Evolutionary conservation across 495 filamentous ascomycete genomes (phyloP), one percentile per base, ranked within the genome.

Genomic region (Penicillium verhagenii): DNA sequence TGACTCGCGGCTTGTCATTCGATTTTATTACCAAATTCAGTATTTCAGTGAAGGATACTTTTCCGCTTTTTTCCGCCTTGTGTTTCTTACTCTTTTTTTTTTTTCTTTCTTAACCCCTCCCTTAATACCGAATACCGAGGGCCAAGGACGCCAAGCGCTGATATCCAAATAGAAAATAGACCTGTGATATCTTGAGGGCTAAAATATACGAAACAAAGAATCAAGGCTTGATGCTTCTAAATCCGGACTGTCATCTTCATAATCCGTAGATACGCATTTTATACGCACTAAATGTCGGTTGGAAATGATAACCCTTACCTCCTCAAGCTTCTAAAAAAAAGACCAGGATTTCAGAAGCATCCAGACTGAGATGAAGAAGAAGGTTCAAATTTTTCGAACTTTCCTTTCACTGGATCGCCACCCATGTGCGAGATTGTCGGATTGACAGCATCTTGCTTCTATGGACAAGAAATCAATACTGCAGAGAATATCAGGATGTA

Each of bases 1-100:
- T 60, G 53, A 58, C 60, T 63, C 63, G 56, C 56, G 63, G 47
- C 51, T 39, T 42, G 24, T 24, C 24, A n/a, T 21, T 42, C 19
- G 0, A 23, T 1, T 43, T 42, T 42, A 20, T 20, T 1, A 2
- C 20, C 20, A 4, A 13, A 8, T 9, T 14, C n/a, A 42, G 39
- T 20, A 35, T 35, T 35, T n/a, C n/a, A 4, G 11, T 3, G 14
- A 11, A 14, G 31, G 31, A 35, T 16, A 5, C 3, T 35, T 42
- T 21, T 13, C 18, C 16, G 20, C 38, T 0, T 14, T 21, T 42
- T 42, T 21, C 38, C 38, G 38, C 33, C 33, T 35, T 16, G 16
- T 0, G 14, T 16, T 35, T n/a, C n/a, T n/a, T n/a, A n/a, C n/a
- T n/a, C n/a, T n/a, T n/a, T n/a, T n/a, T n/a, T n/a, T n/a, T n/a